Evolutionary conservation across 768 basidiomycete genomes (phyloP), one percentile per base, ranked within the genome.

Genomic region (Tricholoma terreum): DNA sequence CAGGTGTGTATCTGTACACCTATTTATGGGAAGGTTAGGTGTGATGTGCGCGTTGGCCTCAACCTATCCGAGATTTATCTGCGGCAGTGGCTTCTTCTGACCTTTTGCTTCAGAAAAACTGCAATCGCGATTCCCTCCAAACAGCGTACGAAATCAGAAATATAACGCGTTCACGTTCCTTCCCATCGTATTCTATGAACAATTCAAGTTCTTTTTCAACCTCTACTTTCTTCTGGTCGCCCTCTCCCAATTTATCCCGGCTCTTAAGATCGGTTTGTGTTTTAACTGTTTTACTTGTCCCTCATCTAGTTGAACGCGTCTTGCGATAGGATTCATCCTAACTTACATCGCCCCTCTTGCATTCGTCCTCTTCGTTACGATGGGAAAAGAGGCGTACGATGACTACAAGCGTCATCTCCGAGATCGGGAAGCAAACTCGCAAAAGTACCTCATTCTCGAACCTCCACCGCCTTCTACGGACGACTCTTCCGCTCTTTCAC

Each of bases 191-290:
- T 85, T 98, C 70, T 98, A 98, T 72, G 95, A 98, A 71, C 96
- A 98, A 71, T 99, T 98, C 87, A 98, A 98, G 73, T 98, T 96
- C 80, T 99, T 99, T 78, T 98, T 97, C 85, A 99, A 98, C 69
- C 81, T 98, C 6, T 99, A 98, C 73, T 99, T 99, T 69, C 84
- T 98, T 10, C 86, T 98, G 21, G 97, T 99, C 35, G 97, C 97
- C 0, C 79, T 98, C 7, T 94, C 91, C 8, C 97, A 98, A 72
- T 97, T 99, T 68, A 77, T 99, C 15, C 97, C 97, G 12, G 90
- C 94, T 0, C 83, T 99, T 58, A 94, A 94, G 76, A 99, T 97
- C 58, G 95, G 94, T 93, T 52, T 46, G 84, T 76, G 31, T 22
- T 12, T 46, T 17, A 49, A 11, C 22, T 19, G 48, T n/a, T 7